Conservation (phyloP, 768 basidiomycete species). For the Kondoa malvinella region DNA sequence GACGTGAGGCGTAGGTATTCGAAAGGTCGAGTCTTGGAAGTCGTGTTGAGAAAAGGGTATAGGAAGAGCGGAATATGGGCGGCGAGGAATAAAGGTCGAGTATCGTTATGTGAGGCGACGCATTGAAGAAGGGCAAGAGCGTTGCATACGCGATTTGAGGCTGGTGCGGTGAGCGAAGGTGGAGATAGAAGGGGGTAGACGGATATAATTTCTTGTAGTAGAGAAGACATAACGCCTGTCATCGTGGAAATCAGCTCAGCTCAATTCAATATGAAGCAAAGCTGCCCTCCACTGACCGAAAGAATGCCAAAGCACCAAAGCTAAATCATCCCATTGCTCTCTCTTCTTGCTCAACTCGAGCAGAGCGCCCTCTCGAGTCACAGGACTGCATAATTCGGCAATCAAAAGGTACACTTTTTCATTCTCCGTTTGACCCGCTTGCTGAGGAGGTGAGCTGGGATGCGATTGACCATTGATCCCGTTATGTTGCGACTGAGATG, state of each 20-base stretch:
- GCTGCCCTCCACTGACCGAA: conserved; percentile 47
- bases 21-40: conserved; percentile 96
- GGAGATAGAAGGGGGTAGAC: conserved; percentile 93
- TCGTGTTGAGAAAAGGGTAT: conserved; percentile 97
- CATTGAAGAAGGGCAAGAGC: conserved; percentile 93
- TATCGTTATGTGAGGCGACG: conserved; percentile 93
- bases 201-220: conserved; percentile 92
- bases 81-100: conserved; percentile 75
- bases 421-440: conserved; percentile 37
- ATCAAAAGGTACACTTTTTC: conserved; percentile 80
- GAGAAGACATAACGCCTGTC: conserved; percentile 87
- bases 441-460: neutral
- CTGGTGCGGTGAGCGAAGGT: conserved; percentile 88
- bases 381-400: conserved; percentile 48
- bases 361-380: conserved; percentile 70
- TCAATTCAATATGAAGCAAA: neutral
- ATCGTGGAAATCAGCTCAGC: neutral
- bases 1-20: conserved; percentile 98
- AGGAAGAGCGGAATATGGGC: conserved; percentile 90
- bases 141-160: conserved; percentile 97
- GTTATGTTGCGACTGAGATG: neutral
- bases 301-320: conserved; percentile 92
- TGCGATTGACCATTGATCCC: neutral
- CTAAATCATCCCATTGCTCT: conserved; percentile 96
- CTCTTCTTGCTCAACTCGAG: conserved; percentile 96